Evolutionary conservation across 2,329 filamentous ascomycete species (phyloP), one percentile per base, ranked within the genome.

Genomic region (Tolypocladium paradoxum): DNA sequence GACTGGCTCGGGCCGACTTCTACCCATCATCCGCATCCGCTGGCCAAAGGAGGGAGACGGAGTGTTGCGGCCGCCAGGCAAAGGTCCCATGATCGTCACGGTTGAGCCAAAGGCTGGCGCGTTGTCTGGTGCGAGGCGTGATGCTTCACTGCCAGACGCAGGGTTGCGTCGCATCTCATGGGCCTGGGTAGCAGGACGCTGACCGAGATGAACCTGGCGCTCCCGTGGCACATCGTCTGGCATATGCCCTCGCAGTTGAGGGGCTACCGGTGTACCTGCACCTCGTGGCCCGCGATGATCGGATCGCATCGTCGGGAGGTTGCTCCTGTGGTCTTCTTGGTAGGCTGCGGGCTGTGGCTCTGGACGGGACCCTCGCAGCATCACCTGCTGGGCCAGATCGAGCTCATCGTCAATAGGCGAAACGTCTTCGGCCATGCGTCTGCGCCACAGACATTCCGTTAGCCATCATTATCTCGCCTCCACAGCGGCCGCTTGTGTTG

Each of bases 341-440:
- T 47, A 47, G 12, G 29, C 8, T 47, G 53, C 54, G 9, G 57
- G 55, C 27, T 54, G 53, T n/a, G 43, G 9, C 12, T 27, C 27
- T 31, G 14, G 43, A 4, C 43, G 43, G 27, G 27, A 20, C 8
- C 27, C 27, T 14, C 43, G 43, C 43, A 47, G 16, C 27, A 20
- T 47, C 27, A 33, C 43, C 29, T 47, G 27, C 43, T 47, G 43
- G 9, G 4, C 9, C 18, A 47, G 27, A 47, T 33, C 69, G 52
- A 65, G 62, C 24, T 64, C 61, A 54, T 76, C 76, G 51, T 80
- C 76, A 37, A 81, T 75, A 31, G 79, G 78, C 35, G 78, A 81
- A 52, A 81, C 76, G 60, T 77, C 71, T 53, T 61, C 60, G 49
- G 55, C 53, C 48, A 56, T 56, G 47, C 54, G 53, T 38, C 66